These are phyloP conservation scores for Colletotrichum gigasporum DNA, from an alignment of 2,329 filamentous ascomycete genomes.

Conservation along the genomic window DNA sequence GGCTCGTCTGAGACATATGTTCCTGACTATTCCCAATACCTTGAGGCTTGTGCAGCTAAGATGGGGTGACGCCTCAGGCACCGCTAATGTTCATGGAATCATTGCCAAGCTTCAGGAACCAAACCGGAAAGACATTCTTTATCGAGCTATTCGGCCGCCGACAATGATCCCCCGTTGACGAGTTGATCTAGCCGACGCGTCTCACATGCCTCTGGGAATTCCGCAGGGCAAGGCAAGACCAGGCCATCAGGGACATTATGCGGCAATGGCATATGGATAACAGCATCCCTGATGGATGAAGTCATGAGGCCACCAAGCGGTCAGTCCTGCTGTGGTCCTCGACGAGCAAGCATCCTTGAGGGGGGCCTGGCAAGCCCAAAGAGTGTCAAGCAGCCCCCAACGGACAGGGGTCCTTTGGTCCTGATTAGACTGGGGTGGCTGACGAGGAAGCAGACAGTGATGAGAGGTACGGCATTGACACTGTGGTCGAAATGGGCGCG, in stretches of 20 bases:
- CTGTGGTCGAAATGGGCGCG: slow-evolving; percentile 9
- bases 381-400: slow-evolving; percentile 27
- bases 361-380: slow-evolving; percentile 1
- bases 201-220: slow-evolving; percentile 24
- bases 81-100: slow-evolving; percentile 14
- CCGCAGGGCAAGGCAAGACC: slow-evolving; percentile 1
- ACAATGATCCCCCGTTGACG: slow-evolving; percentile 15
- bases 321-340: slow-evolving; percentile 14
- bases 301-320: slow-evolving; percentile 27
- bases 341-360: slow-evolving; percentile 18
- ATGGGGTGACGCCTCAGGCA: slow-evolving; percentile 8
- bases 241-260: slow-evolving; percentile 16
- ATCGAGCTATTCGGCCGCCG: slow-evolving; percentile 20
- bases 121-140: slow-evolving; percentile 11
- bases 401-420: slow-evolving; percentile 1
- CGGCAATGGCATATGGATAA: slow-evolving; percentile 22
- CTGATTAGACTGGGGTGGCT: slow-evolving; percentile 1
- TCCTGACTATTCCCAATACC: slow-evolving; percentile 32
- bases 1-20: slow-evolving; percentile 30
- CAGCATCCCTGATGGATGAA: slow-evolving; percentile 24
- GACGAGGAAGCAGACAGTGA: background rate
- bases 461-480: background rate
- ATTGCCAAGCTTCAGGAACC: slow-evolving; percentile 25
- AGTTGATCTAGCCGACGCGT: slow-evolving; percentile 24
- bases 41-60: slow-evolving; percentile 17